Evolutionary conservation across 805 yeast genomes (phyloP).

Genomic region (Metschnikowia amazonensis): DNA sequence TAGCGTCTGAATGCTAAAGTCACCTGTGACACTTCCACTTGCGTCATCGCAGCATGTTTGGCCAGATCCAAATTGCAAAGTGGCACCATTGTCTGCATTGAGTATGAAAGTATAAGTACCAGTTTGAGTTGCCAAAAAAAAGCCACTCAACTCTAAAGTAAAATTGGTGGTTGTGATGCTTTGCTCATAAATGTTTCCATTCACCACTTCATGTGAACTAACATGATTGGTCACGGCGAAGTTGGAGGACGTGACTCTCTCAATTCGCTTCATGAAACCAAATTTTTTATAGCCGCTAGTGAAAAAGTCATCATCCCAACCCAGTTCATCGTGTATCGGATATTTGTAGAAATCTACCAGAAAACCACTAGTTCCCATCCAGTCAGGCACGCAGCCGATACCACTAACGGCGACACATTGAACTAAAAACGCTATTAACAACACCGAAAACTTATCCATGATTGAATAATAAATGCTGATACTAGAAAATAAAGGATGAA

Average conservation of each 20-base stretch:
- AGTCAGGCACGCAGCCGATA: no score
- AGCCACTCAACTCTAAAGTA: neutral
- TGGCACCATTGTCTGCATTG: neutral
- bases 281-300: neutral
- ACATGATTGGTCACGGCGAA: neutral
- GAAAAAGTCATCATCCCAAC: neutral
- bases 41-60: neutral
- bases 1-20: neutral
- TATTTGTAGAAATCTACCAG: no score
- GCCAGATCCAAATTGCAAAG: neutral
- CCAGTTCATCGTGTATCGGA: neutral
- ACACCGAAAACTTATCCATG: no score
- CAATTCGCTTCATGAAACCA: neutral
- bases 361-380: no score
- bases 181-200: neutral
- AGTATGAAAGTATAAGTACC: neutral
- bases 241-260: neutral
- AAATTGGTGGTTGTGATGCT: neutral
- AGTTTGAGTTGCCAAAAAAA: neutral
- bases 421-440: no score
- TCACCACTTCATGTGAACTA: neutral
- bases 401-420: no score
- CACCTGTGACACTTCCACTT: neutral
- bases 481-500: no score
- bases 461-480: no score